Evolutionary conservation across 257 asterid genomes (phyloP).

Genomic region (Solanum chiquidenum): DNA sequence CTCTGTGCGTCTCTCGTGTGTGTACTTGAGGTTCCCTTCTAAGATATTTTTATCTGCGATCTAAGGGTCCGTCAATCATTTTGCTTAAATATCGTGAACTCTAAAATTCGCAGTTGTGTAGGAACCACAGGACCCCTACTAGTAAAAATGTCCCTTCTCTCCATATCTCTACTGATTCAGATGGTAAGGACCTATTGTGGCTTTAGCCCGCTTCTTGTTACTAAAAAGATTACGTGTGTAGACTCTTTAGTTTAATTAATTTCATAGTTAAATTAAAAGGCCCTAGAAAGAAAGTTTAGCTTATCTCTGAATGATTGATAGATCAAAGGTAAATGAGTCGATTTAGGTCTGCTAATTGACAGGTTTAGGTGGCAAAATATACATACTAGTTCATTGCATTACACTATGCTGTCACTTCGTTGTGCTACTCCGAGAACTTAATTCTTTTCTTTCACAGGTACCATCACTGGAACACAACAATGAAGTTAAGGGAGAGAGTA

Average conservation of each 20-base stretch:
- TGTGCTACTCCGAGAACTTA: background rate
- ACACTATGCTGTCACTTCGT: background rate
- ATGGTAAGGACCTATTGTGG: background rate
- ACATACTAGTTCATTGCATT: background rate
- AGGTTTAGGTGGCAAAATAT: background rate
- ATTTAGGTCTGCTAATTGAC: background rate
- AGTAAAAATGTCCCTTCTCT: background rate
- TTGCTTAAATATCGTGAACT: background rate
- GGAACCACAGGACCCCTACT: background rate
- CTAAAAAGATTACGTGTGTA: background rate
- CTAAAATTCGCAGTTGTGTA: background rate
- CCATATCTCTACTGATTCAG: background rate
- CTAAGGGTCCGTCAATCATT: background rate
- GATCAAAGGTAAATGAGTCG: background rate
- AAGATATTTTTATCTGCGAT: background rate
- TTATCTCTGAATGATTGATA: background rate
- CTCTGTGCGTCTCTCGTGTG: background rate
- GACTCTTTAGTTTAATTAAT: background rate
- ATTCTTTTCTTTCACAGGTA: constrained; percentile 28
- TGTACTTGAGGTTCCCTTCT: background rate
- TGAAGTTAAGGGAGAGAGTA: constrained; percentile 80
- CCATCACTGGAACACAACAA: constrained; percentile 75
- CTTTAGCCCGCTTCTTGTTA: background rate
- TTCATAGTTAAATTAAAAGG: background rate
- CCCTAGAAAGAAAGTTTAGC: background rate